Conservation (phyloP, 2,329 filamentous ascomycete species). For the Colletotrichum noveboracense region DNA sequence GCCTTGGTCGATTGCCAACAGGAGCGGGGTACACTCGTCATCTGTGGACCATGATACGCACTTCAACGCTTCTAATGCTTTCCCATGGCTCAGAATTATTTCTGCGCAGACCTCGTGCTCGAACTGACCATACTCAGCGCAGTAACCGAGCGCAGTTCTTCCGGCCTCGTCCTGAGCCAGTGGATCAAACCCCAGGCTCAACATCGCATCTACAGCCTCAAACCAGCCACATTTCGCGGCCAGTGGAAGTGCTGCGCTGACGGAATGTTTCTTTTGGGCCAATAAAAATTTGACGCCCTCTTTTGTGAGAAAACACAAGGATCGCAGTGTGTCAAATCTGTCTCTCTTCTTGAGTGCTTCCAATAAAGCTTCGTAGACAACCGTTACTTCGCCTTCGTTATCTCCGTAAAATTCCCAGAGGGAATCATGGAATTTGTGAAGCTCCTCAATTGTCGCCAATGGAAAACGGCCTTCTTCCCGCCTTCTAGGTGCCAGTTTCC, state of each 20-base stretch:
- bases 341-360: neutral
- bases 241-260: neutral
- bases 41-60: neutral
- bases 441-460: no score
- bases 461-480: no score
- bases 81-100: neutral
- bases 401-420: no score
- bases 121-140: neutral
- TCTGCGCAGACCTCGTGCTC: neutral
- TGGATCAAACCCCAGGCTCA: neutral
- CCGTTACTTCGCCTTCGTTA: no score
- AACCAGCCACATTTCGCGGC: neutral
- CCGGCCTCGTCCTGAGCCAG: neutral
- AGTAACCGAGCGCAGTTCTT: neutral
- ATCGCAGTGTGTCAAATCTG: neutral
- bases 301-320: neutral
- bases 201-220: neutral
- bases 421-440: no score
- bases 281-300: neutral
- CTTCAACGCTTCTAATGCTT: neutral
- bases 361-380: accelerated
- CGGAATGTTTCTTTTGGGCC: accelerated
- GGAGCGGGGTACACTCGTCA: neutral
- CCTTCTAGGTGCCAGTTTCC: no score
- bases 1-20: neutral